These are phyloP conservation scores for Aspergillus proliferans DNA, from an alignment of 2,329 filamentous ascomycete species.

Conservation along the genomic window DNA sequence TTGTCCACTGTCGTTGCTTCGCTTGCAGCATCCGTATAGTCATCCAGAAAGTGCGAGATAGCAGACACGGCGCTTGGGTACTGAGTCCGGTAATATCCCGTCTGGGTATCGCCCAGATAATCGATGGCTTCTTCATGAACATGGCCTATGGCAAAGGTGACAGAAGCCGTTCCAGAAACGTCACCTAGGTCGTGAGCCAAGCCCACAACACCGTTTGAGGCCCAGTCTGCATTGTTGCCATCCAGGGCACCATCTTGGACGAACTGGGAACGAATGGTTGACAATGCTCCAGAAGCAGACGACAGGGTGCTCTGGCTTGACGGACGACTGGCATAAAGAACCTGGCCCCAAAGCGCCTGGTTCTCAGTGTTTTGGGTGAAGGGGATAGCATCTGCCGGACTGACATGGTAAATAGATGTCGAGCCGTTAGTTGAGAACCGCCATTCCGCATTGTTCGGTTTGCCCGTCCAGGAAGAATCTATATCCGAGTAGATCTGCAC, in stretches of 20 bases:
- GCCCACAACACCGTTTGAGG: slow-evolving; percentile 22
- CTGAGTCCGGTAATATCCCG: slow-evolving; percentile 28
- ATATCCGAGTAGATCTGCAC: slow-evolving; percentile 38
- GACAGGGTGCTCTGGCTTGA: slow-evolving; percentile 16
- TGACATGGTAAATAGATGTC: slow-evolving; percentile 26
- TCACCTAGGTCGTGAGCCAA: slow-evolving; percentile 32
- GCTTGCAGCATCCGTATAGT: slow-evolving; percentile 27
- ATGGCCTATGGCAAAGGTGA: slow-evolving; percentile 37
- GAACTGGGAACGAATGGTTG: slow-evolving; percentile 24
- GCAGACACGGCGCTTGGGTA: slow-evolving; percentile 24
- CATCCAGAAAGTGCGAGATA: slow-evolving; percentile 30
- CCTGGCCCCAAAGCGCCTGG: slow-evolving; percentile 34
- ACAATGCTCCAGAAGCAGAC: slow-evolving; percentile 19
- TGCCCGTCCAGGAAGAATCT: slow-evolving; percentile 35
- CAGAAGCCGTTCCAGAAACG: slow-evolving; percentile 15
- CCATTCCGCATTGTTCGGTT: slow-evolving; percentile 18
- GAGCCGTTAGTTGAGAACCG: slow-evolving; percentile 16
- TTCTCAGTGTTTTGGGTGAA: slow-evolving; percentile 26
- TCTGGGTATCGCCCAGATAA: slow-evolving; percentile 29
- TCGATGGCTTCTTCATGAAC: slow-evolving; percentile 31
- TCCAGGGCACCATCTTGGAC: slow-evolving; percentile 22
- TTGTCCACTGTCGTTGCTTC: slow-evolving; percentile 26
- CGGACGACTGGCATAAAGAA: slow-evolving; percentile 32
- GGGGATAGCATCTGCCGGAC: slow-evolving; percentile 17
- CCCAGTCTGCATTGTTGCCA: slow-evolving; percentile 16